Evolutionary conservation across 176 grass and related monocot species (phyloP).

Genomic region (Puccinellia tenuiflora): DNA sequence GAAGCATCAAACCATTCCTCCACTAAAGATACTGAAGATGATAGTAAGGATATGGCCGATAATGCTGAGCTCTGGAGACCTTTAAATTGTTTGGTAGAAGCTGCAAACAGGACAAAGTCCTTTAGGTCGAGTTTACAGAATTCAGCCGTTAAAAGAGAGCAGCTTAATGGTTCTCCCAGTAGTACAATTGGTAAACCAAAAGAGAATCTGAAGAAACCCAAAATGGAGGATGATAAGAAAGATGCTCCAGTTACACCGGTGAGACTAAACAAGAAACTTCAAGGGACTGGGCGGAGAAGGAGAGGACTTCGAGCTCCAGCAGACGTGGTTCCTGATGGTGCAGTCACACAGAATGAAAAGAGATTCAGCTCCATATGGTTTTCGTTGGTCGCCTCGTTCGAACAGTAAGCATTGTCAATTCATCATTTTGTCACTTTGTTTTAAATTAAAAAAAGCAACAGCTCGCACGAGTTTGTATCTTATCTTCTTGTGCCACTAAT

Average conservation of each 20-base stretch:
- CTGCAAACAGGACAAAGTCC: slow-evolving; percentile 70
- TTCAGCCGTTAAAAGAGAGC: slow-evolving; percentile 50
- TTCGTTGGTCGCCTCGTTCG: slow-evolving; percentile 57
- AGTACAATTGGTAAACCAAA: slow-evolving; percentile 29
- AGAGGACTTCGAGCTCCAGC: slow-evolving; percentile 29
- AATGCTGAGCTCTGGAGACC: slow-evolving; percentile 73
- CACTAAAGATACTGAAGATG: slow-evolving; percentile 39
- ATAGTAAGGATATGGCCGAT: slow-evolving; percentile 37
- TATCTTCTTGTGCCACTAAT: slow-evolving; percentile 22
- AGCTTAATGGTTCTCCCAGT: slow-evolving; percentile 30
- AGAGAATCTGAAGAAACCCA: slow-evolving; percentile 40
- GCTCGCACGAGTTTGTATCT: slow-evolving; percentile 19
- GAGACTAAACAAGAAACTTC: slow-evolving; percentile 32
- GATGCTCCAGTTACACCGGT: slow-evolving; percentile 27
- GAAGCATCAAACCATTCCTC: slow-evolving; percentile 48
- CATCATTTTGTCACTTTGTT: neutral
- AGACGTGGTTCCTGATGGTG: slow-evolving; percentile 23
- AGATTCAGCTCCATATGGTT: slow-evolving; percentile 76
- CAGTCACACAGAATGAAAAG: slow-evolving; percentile 30
- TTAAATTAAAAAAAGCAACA: neutral
- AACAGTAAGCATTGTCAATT: slow-evolving; percentile 48
- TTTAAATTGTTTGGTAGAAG: slow-evolving; percentile 81
- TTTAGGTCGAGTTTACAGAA: slow-evolving; percentile 41
- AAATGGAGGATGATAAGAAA: slow-evolving; percentile 53
- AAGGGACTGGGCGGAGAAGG: slow-evolving; percentile 36